Conservation (phyloP, 805 yeast species). For the Pichia cabralensis region DNA sequence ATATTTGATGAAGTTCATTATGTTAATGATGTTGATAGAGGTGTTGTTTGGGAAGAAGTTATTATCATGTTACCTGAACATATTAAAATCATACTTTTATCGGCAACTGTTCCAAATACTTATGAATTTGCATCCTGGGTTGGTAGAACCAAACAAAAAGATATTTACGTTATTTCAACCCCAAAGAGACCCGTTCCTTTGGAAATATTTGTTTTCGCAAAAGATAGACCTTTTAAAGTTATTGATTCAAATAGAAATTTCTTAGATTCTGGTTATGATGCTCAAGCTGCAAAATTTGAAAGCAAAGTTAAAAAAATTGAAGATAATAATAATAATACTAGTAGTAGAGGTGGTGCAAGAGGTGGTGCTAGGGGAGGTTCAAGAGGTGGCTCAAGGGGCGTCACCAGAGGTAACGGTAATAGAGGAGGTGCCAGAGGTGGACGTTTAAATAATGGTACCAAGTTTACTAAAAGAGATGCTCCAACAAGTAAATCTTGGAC, state of each 20-base stretch:
- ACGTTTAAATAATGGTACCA: constrained; percentile 24
- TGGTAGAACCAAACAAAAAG: constrained; percentile 92
- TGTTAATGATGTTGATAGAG: constrained; percentile 96
- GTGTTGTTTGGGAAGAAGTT: constrained; percentile 99
- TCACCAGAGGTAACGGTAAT: constrained; percentile 21
- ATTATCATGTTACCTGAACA: constrained; percentile 92
- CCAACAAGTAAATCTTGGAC: constrained; percentile 78
- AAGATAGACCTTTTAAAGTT: constrained; percentile 58
- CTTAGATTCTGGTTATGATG: constrained; percentile 49
- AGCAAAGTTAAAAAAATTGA: constrained; percentile 20
- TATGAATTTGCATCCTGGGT: constrained; percentile 98
- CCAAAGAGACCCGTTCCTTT: constrained; percentile 95
- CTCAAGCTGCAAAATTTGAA: constrained; percentile 43
- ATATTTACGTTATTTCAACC: constrained; percentile 92
- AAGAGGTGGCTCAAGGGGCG: constrained; percentile 27
- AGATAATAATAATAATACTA: constrained; percentile 18
- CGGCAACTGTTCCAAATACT: constrained; percentile 99
- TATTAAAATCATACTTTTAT: constrained; percentile 85
- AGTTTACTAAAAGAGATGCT: constrained; percentile 41
- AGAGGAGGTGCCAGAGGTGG: constrained; percentile 20
- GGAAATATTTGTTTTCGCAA: constrained; percentile 81
- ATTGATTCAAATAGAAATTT: constrained; percentile 69
- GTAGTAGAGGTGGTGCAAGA: constrained; percentile 20
- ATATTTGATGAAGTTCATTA: constrained; percentile 97
- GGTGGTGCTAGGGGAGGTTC: constrained; percentile 21